Conservation (phyloP, 306 rosid genomes). For the Dryas octopetala region DNA sequence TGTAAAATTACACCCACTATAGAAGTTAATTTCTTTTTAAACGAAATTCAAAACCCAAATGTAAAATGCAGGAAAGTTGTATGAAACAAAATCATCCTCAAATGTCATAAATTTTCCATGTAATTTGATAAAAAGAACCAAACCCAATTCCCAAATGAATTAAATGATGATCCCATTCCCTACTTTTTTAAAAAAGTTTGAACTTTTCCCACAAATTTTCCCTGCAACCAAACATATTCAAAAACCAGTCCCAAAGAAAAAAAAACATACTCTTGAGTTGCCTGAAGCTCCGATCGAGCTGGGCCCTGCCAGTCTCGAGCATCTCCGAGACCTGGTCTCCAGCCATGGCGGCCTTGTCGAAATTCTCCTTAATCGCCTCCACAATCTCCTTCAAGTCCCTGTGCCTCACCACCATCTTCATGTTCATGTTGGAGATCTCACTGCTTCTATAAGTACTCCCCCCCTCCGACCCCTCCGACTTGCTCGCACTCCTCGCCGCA, state of each 20-base stretch:
- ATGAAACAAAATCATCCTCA: background rate
- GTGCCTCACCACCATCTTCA: slow-evolving; percentile 92
- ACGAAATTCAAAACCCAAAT: background rate
- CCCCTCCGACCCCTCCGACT: slow-evolving; percentile 38
- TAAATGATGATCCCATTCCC: background rate
- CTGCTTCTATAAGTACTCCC: slow-evolving; percentile 37
- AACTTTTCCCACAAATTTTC: background rate
- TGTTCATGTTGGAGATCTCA: slow-evolving; percentile 62
- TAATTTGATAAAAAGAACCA: background rate
- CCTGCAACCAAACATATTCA: slow-evolving; percentile 8
- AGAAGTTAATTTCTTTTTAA: background rate
- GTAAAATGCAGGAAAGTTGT: background rate
- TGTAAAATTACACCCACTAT: slow-evolving; percentile 29
- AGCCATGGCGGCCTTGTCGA: slow-evolving; percentile 73
- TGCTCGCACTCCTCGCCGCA: slow-evolving; percentile 30
- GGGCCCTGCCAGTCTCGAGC: slow-evolving; percentile 81
- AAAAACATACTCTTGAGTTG: slow-evolving; percentile 71
- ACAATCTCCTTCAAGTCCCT: slow-evolving; percentile 87
- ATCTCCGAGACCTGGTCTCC: slow-evolving; percentile 84
- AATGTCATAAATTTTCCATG: background rate
- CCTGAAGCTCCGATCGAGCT: slow-evolving; percentile 81
- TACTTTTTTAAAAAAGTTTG: too few relatives aligned
- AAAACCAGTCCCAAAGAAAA: background rate
- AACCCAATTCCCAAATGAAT: background rate
- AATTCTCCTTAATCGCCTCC: slow-evolving; percentile 74